Conservation (phyloP, 169 alveolate species). For the Plasmodium malariae region DNA sequence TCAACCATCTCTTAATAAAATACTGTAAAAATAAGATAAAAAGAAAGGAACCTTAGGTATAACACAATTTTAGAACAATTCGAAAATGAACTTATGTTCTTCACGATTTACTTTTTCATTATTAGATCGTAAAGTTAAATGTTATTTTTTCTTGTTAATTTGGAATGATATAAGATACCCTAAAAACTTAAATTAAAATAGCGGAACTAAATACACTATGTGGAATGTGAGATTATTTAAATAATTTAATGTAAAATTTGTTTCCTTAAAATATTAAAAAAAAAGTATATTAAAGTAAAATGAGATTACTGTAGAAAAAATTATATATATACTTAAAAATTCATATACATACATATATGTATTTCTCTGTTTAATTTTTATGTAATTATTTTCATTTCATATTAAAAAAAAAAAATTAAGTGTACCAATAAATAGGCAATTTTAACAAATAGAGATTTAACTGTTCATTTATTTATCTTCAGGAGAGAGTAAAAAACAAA, state of each 20-base stretch:
- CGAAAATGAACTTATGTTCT: background rate
- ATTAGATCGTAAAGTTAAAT: background rate
- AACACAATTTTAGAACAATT: slow-evolving; percentile 3
- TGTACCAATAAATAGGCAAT: background rate
- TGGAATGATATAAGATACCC: background rate
- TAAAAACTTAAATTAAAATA: too few relatives aligned
- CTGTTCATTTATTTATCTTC: background rate
- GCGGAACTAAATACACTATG: too few relatives aligned
- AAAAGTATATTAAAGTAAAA: background rate
- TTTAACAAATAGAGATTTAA: background rate
- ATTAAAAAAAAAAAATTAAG: background rate
- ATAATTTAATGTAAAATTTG: background rate
- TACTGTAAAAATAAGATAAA: slow-evolving; percentile 6
- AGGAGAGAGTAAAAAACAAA: background rate
- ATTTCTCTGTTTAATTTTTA: background rate
- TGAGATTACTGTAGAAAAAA: too few relatives aligned
- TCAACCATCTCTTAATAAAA: slow-evolving; percentile 3
- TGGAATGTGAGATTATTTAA: too few relatives aligned
- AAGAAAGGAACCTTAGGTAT: background rate
- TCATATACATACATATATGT: too few relatives aligned
- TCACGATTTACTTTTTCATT: background rate
- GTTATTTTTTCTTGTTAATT: background rate
- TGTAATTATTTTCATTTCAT: background rate
- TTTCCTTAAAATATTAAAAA: background rate
- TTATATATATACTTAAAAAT: too few relatives aligned